Percentiles rank a stretch among this genome's conserved stretches.
These are phyloP conservation scores for Candida multigemmis DNA, from an alignment of 805 yeast species.

Conservation along the genomic window DNA sequence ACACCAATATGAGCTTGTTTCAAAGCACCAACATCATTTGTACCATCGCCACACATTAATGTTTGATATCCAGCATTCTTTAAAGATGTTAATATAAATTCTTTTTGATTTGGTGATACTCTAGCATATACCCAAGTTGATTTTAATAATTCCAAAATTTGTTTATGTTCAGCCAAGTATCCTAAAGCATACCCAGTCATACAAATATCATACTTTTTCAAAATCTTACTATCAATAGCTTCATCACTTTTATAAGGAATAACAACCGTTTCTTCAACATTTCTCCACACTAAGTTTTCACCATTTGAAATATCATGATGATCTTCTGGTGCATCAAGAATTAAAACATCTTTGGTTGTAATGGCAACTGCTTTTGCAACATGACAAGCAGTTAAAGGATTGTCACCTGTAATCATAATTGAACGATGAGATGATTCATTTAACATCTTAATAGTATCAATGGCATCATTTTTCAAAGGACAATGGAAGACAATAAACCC, in stretches of 20 bases:
- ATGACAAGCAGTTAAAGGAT: slow-evolving; percentile 95
- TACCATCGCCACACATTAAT: slow-evolving; percentile 99
- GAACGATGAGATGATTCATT: slow-evolving; percentile 93
- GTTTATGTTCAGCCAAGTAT: slow-evolving; percentile 55
- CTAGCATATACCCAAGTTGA: slow-evolving; percentile 97
- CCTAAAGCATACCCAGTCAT: slow-evolving; percentile 86
- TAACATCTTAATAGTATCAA: slow-evolving; percentile 83
- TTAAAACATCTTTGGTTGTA: slow-evolving; percentile 73
- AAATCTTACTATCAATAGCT: slow-evolving; percentile 46
- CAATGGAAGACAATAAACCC: slow-evolving; percentile 97
- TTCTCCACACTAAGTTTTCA: slow-evolving; percentile 71
- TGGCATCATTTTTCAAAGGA: slow-evolving; percentile 90
- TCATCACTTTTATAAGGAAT: slow-evolving; percentile 59
- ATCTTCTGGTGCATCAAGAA: slow-evolving; percentile 77
- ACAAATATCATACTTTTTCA: slow-evolving; percentile 73
- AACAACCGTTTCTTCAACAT: slow-evolving; percentile 65
- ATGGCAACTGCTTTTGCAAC: slow-evolving; percentile 92
- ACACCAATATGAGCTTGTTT: slow-evolving; percentile 98
- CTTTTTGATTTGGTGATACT: slow-evolving; percentile 95
- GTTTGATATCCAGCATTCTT: slow-evolving; percentile 88
- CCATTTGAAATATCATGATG: slow-evolving; percentile 39
- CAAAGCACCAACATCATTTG: slow-evolving; percentile 99
- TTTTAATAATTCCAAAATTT: slow-evolving; percentile 64
- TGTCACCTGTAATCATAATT: slow-evolving; percentile 98
- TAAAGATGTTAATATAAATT: slow-evolving; percentile 73